Percentiles rank a stretch among this genome's conserved stretches.
These are phyloP conservation scores for Elongisporangium undulatum DNA, from an alignment of 352 stramenopile species.

Conservation along the genomic window DNA sequence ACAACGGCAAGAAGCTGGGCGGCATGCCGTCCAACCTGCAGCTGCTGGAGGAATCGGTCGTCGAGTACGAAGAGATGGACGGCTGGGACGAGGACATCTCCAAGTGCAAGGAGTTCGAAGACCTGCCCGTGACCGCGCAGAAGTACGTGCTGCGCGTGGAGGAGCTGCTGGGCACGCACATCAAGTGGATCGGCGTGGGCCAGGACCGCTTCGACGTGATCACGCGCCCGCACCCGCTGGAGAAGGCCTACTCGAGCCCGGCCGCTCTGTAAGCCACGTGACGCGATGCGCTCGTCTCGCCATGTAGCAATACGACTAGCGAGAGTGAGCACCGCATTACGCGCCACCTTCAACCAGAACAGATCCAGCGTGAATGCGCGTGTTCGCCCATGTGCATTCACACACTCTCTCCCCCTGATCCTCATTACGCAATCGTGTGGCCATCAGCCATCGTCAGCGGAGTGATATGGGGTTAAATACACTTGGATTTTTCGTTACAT, in stretches of 20 bases:
- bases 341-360: neutral
- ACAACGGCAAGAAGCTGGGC: constrained; percentile 92
- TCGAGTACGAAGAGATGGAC: constrained; percentile 93
- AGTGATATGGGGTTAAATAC: neutral
- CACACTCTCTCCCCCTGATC: neutral
- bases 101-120: constrained; percentile 94
- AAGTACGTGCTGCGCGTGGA: constrained; percentile 97
- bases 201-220: constrained; percentile 95
- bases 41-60: constrained; percentile 89
- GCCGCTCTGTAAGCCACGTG: neutral
- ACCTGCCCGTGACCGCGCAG: constrained; percentile 94
- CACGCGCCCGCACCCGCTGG: constrained; percentile 70
- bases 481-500: neutral
- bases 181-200: constrained; percentile 98
- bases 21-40: constrained; percentile 95
- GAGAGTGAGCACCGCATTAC: neutral
- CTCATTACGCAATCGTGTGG: neutral
- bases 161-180: constrained; percentile 93
- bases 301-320: neutral
- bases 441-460: neutral
- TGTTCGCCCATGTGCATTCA: neutral
- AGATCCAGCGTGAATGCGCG: neutral
- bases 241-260: constrained; percentile 42
- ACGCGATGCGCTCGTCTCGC: no score
- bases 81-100: constrained; percentile 98